Percentiles rank a stretch among this genome's conserved stretches.
Conservation (phyloP, 2,329 filamentous ascomycete species). For the Claviceps africana region DNA sequence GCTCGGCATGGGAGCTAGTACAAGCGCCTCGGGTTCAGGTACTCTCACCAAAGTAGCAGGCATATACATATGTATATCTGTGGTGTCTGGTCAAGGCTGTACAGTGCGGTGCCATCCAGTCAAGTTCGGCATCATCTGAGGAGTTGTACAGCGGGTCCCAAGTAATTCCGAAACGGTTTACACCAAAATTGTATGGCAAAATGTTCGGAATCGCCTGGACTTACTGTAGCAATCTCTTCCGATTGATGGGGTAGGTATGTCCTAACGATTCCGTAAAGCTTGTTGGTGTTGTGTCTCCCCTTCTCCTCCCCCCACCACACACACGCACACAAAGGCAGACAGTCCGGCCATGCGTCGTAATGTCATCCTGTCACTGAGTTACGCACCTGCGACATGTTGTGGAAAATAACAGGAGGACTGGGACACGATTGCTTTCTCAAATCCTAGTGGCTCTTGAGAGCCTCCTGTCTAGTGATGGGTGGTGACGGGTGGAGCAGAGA, state of each 20-base stretch:
- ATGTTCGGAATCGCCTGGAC: no score
- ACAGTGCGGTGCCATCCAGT: background rate
- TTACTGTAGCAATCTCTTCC: background rate
- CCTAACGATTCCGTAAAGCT: background rate
- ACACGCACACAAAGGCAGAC: background rate
- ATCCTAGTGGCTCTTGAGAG: background rate
- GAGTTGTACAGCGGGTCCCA: background rate
- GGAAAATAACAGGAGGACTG: background rate
- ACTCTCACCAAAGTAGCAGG: no score
- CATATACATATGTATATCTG: no score
- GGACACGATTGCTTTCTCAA: background rate
- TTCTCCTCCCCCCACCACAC: no score
- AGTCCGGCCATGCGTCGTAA: background rate
- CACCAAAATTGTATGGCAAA: no score
- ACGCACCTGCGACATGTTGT: background rate
- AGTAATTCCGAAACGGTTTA: no score
- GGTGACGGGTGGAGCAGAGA: slow-evolving; percentile 1
- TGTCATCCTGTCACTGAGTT: background rate
- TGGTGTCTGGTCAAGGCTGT: no score
- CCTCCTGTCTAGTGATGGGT: background rate
- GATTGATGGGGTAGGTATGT: background rate
- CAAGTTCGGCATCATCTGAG: background rate
- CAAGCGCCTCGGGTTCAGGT: no score
- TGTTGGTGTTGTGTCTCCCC: slow-evolving; percentile 1
- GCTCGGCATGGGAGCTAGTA: no score